phyloP scores from a whole-genome alignment of 345 rosid species.

The Kernera saxatilis region DNA sequence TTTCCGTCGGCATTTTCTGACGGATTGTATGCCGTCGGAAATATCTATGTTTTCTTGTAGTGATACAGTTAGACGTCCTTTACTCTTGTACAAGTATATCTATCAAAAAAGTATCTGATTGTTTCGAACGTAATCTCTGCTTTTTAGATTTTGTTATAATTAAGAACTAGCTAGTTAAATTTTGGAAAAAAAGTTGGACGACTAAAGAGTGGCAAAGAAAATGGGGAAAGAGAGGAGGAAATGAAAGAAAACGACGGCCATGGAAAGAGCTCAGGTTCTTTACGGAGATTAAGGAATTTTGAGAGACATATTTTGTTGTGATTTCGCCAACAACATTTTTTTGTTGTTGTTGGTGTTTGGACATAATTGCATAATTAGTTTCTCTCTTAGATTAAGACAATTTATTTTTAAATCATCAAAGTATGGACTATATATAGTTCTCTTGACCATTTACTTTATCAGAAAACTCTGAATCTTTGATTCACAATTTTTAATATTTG shows the following conservation, averaged over 20 bases:
- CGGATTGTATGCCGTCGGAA: too few species aligned
- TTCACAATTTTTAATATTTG: neutral
- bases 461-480: neutral
- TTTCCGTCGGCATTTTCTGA: too few species aligned
- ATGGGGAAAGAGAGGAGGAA: neutral
- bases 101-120: neutral
- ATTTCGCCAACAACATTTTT: constrained; percentile 1
- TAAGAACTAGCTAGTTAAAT: neutral
- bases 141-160: neutral
- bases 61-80: neutral
- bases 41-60: too few species aligned
- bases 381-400: neutral
- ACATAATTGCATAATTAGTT: neutral
- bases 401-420: neutral
- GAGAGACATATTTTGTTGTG: neutral
- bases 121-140: neutral
- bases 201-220: neutral
- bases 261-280: neutral
- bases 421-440: neutral
- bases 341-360: neutral
- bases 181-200: neutral
- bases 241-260: neutral
- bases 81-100: neutral
- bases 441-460: neutral
- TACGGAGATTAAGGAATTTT: neutral